Conservation (phyloP, 306 rosid genomes). For the Citrullus colocynthis region DNA sequence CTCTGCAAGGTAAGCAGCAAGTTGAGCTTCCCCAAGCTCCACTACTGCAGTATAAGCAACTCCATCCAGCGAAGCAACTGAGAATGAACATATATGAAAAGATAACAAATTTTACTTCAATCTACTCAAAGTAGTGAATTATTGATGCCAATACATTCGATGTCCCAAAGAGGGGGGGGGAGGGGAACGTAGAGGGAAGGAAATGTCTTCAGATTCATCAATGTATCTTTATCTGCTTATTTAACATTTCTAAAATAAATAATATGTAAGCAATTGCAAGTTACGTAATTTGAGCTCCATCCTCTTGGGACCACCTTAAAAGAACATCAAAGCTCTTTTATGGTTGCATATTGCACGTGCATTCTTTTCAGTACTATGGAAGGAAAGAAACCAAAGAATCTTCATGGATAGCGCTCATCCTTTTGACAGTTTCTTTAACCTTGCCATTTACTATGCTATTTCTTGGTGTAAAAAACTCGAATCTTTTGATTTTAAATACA, state of each 20-base stretch:
- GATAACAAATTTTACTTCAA: background rate
- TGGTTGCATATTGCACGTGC: too few species aligned
- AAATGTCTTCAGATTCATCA: background rate
- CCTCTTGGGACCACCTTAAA: too few species aligned
- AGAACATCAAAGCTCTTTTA: too few species aligned
- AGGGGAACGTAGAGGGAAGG: background rate
- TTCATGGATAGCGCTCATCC: too few species aligned
- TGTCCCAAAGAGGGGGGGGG: background rate
- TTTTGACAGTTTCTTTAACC: too few species aligned
- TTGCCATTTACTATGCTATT: too few species aligned
- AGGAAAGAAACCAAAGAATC: too few species aligned
- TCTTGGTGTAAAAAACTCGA: too few species aligned
- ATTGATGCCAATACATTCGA: background rate
- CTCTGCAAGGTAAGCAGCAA: constrained; percentile 56
- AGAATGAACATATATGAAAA: constrained; percentile 12
- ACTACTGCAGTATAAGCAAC: constrained; percentile 53
- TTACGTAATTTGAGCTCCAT: background rate
- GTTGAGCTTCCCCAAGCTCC: constrained; percentile 70
- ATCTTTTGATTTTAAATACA: too few species aligned
- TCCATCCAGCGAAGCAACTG: constrained; percentile 56
- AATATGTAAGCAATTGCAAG: background rate
- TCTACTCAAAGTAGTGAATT: background rate
- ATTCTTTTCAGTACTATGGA: too few species aligned
- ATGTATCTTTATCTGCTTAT: background rate
- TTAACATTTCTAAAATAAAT: background rate